Percentiles rank a stretch among this genome's conserved stretches.
Evolutionary conservation across 2,329 filamentous ascomycete genomes (phyloP).

Genomic region (Cytospora piceicola): DNA sequence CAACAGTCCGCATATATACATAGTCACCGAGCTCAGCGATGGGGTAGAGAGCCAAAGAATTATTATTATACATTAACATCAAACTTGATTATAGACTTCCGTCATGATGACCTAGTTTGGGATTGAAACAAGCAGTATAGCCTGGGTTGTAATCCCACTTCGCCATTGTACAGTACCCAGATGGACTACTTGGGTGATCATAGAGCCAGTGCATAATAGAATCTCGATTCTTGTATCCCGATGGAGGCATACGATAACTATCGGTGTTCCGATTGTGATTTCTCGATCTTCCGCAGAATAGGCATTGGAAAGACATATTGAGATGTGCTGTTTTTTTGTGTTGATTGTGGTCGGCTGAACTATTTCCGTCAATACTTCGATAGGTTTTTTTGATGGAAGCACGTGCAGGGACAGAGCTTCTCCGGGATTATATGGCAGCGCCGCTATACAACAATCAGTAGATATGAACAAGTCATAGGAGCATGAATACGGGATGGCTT

Average conservation of each 20-base stretch:
- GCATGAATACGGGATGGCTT: not conserved
- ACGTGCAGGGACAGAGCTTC: not conserved
- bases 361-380: not conserved
- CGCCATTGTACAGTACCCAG: not conserved
- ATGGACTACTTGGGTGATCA: not conserved
- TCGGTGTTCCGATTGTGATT: not conserved
- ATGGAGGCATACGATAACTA: not conserved
- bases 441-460: not conserved
- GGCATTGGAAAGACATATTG: not conserved
- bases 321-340: not conserved
- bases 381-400: not conserved
- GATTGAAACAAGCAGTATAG: not conserved
- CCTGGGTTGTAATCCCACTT: not conserved
- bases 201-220: not conserved
- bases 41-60: not conserved
- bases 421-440: not conserved
- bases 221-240: not conserved
- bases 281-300: not conserved
- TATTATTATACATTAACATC: not conserved
- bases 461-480: not conserved
- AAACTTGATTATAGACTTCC: not conserved
- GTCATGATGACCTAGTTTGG: not conserved
- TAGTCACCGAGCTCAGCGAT: not conserved
- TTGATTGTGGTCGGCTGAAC: not conserved
- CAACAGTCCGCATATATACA: not conserved